phyloP scores from a whole-genome alignment of 2,329 filamentous ascomycete genomes.

The Scedosporium aurantiacum region DNA sequence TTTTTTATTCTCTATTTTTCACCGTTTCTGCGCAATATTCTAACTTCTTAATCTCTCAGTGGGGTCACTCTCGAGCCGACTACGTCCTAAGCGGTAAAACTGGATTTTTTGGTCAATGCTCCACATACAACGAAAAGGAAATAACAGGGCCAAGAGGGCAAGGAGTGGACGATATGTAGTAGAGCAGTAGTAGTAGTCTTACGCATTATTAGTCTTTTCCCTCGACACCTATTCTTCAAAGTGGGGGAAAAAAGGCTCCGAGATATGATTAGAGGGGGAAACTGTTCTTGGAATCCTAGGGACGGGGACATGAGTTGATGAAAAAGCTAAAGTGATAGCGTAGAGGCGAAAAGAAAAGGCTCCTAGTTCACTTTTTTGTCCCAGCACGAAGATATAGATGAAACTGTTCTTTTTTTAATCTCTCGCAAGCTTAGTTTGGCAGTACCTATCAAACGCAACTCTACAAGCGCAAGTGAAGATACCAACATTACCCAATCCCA shows the following conservation, averaged over 20 bases:
- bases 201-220: neutral
- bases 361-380: neutral
- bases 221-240: neutral
- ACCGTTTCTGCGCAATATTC: conserved; percentile 7
- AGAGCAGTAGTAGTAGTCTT: neutral
- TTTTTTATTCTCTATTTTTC: too few species aligned
- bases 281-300: neutral
- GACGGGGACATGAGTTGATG: neutral
- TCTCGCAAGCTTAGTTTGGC: neutral
- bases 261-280: neutral
- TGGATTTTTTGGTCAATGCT: neutral
- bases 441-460: neutral
- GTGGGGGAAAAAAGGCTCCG: neutral
- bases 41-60: conserved; percentile 21
- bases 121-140: neutral
- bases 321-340: neutral
- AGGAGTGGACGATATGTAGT: neutral
- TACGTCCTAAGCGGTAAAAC: conserved; percentile 24
- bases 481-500: conserved; percentile 1
- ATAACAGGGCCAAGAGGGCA: neutral
- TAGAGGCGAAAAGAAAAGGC: neutral
- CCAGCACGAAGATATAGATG: neutral
- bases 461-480: neutral
- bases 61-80: conserved; percentile 44
- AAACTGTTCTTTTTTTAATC: neutral